Evolutionary conservation across 1,139 yeast genomes (phyloP), one percentile per base, ranked within the genome.

Genomic region (Taiozyma sp.): DNA sequence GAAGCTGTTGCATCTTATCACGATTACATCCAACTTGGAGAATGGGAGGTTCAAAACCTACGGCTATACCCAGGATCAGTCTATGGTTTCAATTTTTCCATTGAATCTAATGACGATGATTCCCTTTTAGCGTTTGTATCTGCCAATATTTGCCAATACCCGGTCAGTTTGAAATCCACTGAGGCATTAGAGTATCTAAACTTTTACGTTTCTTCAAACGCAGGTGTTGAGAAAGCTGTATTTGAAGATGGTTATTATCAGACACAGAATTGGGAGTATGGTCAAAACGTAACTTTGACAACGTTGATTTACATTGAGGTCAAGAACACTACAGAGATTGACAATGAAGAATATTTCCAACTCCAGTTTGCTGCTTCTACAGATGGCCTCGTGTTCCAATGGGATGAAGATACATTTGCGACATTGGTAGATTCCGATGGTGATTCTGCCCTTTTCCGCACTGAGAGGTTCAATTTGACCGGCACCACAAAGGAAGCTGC

Each of bases 281-380:
- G 29, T 40, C 4, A 19, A 6, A 40, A 40, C 13, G 14, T 8
- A 22, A 22, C 42, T 7, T 40, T 40, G 14, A 22, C 42, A 10
- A 40, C 42, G 11, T 21, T 40, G 14, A 40, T 40, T 30, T 40
- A 40, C 10, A 13, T 40, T 4, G 42, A 24, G 19, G 42, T 40
- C 6, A 26, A 47, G 4, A 48, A 50, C 32, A n/a, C 32, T 10
- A 24, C 79, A 1, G 51, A 61, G 4, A 60, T 80, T 2, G 78
- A 82, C 0, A 72, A 71, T 50, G 48, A 70, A 3, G 78, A 74
- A 16, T 50, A 58, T 4, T 83, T 89, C 86, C 59, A 70, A 7
- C 87, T 85, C 60, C 81, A 83, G 63, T 68, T 90, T 37, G 93
- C 90, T 3, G 78, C 83, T 3, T 86, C 93, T 1, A 85, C 83